Conservation (phyloP, 192 early-diverging fungal genomes). For the Chytriomyces sp. region DNA sequence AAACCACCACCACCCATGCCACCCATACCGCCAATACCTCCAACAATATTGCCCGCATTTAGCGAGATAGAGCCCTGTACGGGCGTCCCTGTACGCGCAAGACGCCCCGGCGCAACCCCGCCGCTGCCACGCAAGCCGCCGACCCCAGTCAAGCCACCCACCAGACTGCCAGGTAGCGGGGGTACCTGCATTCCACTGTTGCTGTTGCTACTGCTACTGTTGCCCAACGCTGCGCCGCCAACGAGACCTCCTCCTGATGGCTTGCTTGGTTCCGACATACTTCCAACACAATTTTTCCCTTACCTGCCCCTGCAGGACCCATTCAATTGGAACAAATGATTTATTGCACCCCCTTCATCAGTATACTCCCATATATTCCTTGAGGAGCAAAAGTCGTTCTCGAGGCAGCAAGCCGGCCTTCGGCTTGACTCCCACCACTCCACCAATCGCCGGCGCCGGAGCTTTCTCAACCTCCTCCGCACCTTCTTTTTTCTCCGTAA, state of each 20-base stretch:
- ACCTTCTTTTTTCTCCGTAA: too few species aligned
- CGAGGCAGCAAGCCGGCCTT: slow-evolving; percentile 25
- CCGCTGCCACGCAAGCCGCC: too few species aligned
- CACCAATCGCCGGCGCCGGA: neutral
- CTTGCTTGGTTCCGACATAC: too few species aligned
- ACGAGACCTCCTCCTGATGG: neutral
- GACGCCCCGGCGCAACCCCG: too few species aligned
- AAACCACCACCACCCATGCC: too few species aligned
- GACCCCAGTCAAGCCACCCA: too few species aligned
- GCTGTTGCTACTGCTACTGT: neutral
- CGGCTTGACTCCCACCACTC: neutral
- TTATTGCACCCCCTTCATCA: neutral
- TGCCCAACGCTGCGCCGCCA: neutral
- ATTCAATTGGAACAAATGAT: neutral
- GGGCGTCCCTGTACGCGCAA: too few species aligned
- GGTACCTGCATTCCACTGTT: neutral
- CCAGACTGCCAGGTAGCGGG: neutral
- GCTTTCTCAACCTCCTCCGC: slow-evolving; percentile 7
- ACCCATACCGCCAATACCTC: too few species aligned
- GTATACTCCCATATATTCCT: slow-evolving; percentile 34
- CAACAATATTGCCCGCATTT: too few species aligned
- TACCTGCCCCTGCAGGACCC: neutral
- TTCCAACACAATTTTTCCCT: neutral
- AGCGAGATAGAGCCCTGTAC: too few species aligned
- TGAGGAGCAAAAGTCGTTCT: slow-evolving; percentile 41